Evolutionary conservation across 1,139 yeast species (phyloP), one percentile per base, ranked within the genome.

Genomic region (Blastobotrys ciferrii): DNA sequence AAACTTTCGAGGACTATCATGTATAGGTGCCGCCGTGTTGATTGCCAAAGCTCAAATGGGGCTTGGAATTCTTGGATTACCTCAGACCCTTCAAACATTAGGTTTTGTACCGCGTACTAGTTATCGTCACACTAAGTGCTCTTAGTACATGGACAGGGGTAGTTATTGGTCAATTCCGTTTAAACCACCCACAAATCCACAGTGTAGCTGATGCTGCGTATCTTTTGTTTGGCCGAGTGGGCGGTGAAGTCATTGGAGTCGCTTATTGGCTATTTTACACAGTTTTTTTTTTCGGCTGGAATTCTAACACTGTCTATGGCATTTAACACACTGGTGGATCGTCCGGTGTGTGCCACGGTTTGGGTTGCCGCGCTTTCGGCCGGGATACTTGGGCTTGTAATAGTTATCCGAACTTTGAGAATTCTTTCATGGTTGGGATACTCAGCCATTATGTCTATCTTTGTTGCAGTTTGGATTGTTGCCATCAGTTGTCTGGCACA

Each of bases 11-110:
- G 51, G 51, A 4, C 41, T 48, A 6, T 35, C 46, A 2, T 41
- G 49, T 28, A 12, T 42, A 11, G 51, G 51, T 2, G 51, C 49
- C 17, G 51, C 51, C 4, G 46, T 33, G 6, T 40, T 48, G 17
- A 48, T 48, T 23, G 45, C 49, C 20, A 48, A 48, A 17, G 32
- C 47, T 4, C 51, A 48, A 15, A 41, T 48, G 30, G 51, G 51
- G 5, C 43, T 48, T 9, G 51, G 51, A 2, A 49, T 48, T 2
- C 30, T 48, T 33, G 49, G 51, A 14, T 30, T 48, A 2, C 51
- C 51, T 3, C 33, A 30, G 31, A 48, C 51, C 3, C 38, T 48
- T n/a, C 25, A 45, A 36, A 42, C 43, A 3, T 14, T 48, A 28
- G 51, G 51, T 2, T 45, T 48, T 37, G 49, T 48, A n/a, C 51